A percentile compares a stretch with the other conserved stretches of the same genome.
These are phyloP conservation scores for Penicillium sp. DNA, from an alignment of 2,329 filamentous ascomycete genomes.

Conservation along the genomic window DNA sequence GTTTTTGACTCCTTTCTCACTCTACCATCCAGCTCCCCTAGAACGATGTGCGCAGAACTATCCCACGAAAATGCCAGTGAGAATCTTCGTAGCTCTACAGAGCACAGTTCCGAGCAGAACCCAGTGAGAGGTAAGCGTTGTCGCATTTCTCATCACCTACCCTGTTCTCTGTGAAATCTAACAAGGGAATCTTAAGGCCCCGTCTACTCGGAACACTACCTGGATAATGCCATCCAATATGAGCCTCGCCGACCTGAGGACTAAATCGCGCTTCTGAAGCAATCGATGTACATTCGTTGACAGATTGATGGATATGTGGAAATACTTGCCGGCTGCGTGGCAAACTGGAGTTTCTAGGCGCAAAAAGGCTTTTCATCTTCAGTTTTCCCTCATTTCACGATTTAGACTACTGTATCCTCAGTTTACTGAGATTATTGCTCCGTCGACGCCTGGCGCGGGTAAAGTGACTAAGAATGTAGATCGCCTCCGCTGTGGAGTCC, in stretches of 20 bases:
- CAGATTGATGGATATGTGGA: neutral
- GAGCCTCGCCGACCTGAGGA: slow-evolving; percentile 12
- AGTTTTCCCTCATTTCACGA: neutral
- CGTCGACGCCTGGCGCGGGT: neutral
- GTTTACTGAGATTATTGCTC: neutral
- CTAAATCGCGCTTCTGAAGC: neutral
- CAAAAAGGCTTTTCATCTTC: neutral
- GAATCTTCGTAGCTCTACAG: slow-evolving; percentile 15
- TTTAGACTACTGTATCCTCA: neutral
- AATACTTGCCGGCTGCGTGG: neutral
- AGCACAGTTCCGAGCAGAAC: slow-evolving; percentile 12
- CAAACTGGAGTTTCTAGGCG: neutral
- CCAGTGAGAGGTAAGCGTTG: slow-evolving; percentile 11
- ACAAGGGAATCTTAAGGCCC: neutral
- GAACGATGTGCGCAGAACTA: slow-evolving; percentile 19
- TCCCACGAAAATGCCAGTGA: slow-evolving; percentile 22
- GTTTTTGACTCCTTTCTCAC: neutral
- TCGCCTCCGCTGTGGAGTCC: neutral
- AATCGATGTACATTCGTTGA: neutral
- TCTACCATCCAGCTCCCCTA: slow-evolving; percentile 11
- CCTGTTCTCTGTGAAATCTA: neutral
- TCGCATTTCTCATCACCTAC: neutral
- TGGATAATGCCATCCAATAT: slow-evolving; percentile 4
- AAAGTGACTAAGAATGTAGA: neutral
- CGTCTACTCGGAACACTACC: slow-evolving; percentile 1